Evolutionary conservation across 352 stramenopile genomes (phyloP).

Genomic region (Phytopythium boreale): DNA sequence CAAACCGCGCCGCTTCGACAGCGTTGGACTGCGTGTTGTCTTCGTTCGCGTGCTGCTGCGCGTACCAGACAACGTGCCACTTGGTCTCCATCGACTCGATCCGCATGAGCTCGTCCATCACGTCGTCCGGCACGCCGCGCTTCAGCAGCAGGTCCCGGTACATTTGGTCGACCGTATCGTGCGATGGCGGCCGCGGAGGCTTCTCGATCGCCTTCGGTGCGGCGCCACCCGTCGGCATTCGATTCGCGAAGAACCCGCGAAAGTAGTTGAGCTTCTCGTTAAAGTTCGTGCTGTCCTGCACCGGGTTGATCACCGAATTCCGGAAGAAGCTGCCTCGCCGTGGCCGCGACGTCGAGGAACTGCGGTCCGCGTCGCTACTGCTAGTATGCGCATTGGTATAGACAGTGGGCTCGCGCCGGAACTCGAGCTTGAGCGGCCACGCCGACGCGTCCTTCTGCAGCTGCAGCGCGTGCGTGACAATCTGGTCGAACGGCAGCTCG

Average conservation of each 20-base stretch:
- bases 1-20: constrained; percentile 57
- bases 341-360: constrained; percentile 24
- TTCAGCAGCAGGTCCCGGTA: constrained; percentile 78
- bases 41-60: constrained; percentile 78
- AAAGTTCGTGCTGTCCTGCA: constrained; percentile 65
- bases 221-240: constrained; percentile 68
- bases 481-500: constrained; percentile 82
- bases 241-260: constrained; percentile 78
- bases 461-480: constrained; percentile 74
- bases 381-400: neutral
- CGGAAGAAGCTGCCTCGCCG: constrained; percentile 76
- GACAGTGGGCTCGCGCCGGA: constrained; percentile 46
- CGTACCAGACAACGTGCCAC: constrained; percentile 84
- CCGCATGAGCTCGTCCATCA: constrained; percentile 81
- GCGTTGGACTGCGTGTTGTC: constrained; percentile 56
- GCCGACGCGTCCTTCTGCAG: constrained; percentile 61
- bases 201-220: constrained; percentile 72
- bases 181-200: constrained; percentile 45
- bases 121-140: constrained; percentile 75
- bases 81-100: constrained; percentile 86
- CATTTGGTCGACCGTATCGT: constrained; percentile 84
- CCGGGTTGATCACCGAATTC: constrained; percentile 56
- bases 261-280: constrained; percentile 88
- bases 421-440: constrained; percentile 77
- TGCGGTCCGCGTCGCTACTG: constrained; percentile 23